These are phyloP conservation scores for Ceriops zippeliana DNA, from an alignment of 345 rosid species.

Conservation along the genomic window DNA sequence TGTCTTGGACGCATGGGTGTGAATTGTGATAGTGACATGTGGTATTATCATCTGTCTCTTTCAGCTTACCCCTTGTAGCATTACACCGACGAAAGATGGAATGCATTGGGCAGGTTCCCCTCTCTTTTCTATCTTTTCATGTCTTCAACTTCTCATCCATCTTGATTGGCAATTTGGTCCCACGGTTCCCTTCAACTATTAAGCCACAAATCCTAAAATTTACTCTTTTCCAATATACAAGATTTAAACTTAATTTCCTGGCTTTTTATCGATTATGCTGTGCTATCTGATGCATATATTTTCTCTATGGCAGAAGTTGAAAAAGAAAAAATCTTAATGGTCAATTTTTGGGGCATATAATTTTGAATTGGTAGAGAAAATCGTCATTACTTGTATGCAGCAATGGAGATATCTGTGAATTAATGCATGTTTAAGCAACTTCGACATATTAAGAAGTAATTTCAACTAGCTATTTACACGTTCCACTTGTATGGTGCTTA, in stretches of 20 bases:
- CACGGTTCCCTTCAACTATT: slow-evolving; percentile 2
- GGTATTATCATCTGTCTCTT: slow-evolving; percentile 49
- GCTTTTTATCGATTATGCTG: neutral
- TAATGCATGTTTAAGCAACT: too few species aligned
- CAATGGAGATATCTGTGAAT: neutral
- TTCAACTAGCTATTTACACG: too few species aligned
- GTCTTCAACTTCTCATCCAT: neutral
- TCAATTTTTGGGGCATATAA: too few species aligned
- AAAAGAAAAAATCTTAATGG: too few species aligned
- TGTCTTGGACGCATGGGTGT: too few species aligned
- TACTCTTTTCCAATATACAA: neutral
- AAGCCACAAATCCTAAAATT: neutral
- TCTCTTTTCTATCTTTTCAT: slow-evolving; percentile 44
- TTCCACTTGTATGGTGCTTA: too few species aligned
- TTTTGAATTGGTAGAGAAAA: too few species aligned
- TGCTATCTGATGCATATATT: neutral
- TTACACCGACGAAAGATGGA: slow-evolving; percentile 81
- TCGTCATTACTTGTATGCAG: neutral
- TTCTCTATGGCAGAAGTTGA: too few species aligned
- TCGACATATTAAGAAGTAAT: too few species aligned
- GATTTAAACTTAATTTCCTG: too few species aligned
- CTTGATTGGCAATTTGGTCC: neutral
- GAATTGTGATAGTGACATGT: slow-evolving; percentile 54
- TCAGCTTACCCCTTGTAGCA: slow-evolving; percentile 67
- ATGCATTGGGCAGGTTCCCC: slow-evolving; percentile 35